phyloP scores from a whole-genome alignment of 352 stramenopile genomes.

The Phytophthora citricola region DNA sequence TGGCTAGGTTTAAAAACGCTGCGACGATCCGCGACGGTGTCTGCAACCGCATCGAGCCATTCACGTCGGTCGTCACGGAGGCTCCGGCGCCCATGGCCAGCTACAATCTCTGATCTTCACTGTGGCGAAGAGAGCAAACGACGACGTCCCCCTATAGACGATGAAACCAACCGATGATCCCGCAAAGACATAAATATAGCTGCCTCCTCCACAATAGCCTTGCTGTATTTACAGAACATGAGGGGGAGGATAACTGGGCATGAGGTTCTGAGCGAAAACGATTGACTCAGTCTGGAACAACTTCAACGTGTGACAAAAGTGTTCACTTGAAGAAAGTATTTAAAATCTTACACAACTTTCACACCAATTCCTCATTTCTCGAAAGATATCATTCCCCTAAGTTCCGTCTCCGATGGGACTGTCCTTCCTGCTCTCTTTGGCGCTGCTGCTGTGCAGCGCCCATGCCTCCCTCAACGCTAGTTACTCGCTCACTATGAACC shows the following conservation, averaged over 20 bases:
- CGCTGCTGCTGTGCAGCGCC: neutral
- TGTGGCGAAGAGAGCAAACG: constrained; percentile 1
- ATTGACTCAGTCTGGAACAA: too few relatives aligned
- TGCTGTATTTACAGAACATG: neutral
- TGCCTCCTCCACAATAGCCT: too few relatives aligned
- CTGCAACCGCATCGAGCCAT: constrained; percentile 42
- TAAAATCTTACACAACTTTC: too few relatives aligned
- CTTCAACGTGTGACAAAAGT: too few relatives aligned
- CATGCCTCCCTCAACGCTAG: constrained; percentile 25
- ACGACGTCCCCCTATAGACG: constrained; percentile 3
- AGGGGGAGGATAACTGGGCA: neutral
- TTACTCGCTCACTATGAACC: constrained; percentile 60
- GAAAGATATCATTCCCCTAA: constrained; percentile 7
- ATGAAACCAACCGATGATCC: constrained; percentile 28
- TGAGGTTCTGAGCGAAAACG: neutral
- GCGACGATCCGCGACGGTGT: constrained; percentile 56
- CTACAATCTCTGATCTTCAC: neutral
- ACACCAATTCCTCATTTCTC: too few relatives aligned
- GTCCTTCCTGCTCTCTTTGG: too few relatives aligned
- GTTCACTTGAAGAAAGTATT: too few relatives aligned
- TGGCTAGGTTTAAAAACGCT: constrained; percentile 56
- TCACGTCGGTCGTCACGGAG: constrained; percentile 42
- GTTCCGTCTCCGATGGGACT: neutral
- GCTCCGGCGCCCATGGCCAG: constrained; percentile 43
- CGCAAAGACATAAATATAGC: constrained; percentile 25